These are phyloP conservation scores for Nakaseomyces bracarensis DNA, from an alignment of 1,139 yeast species.

Conservation along the genomic window DNA sequence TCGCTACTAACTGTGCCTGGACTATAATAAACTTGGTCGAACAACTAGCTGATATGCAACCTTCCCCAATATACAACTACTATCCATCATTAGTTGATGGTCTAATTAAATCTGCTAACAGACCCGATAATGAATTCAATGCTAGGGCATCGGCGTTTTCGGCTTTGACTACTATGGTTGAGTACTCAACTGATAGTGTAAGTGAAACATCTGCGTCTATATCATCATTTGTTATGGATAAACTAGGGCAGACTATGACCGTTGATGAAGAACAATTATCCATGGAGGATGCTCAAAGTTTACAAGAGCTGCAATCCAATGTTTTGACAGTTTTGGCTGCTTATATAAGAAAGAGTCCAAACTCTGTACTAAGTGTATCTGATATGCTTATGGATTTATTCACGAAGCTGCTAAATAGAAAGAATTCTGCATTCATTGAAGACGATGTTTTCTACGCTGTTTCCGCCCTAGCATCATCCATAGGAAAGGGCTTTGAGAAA, in stretches of 20 bases:
- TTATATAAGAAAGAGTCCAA: constrained; percentile 74
- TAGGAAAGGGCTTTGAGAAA: constrained; percentile 59
- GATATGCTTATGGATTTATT: constrained; percentile 81
- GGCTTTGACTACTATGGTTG: constrained; percentile 76
- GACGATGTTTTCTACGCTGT: constrained; percentile 91
- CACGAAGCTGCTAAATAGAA: constrained; percentile 55
- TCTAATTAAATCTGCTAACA: constrained; percentile 58
- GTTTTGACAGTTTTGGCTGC: constrained; percentile 80
- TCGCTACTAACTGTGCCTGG: constrained; percentile 95
- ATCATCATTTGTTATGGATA: constrained; percentile 63
- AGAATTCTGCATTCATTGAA: constrained; percentile 70
- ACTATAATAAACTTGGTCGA: constrained; percentile 85
- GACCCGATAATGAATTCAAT: constrained; percentile 72
- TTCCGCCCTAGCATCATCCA: constrained; percentile 78
- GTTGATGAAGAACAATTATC: constrained; percentile 47
- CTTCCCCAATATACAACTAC: constrained; percentile 64
- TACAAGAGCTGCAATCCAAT: constrained; percentile 86
- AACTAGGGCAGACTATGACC: constrained; percentile 59
- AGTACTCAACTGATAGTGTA: constrained; percentile 64
- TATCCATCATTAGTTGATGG: constrained; percentile 63
- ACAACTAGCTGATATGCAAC: constrained; percentile 59
- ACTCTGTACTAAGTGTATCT: constrained; percentile 57
- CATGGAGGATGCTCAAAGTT: constrained; percentile 62
- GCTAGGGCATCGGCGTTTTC: constrained; percentile 96
- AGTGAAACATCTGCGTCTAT: constrained; percentile 60